Conservation (phyloP, 495 filamentous ascomycete species). For the Aspergillus avenaceus region DNA sequence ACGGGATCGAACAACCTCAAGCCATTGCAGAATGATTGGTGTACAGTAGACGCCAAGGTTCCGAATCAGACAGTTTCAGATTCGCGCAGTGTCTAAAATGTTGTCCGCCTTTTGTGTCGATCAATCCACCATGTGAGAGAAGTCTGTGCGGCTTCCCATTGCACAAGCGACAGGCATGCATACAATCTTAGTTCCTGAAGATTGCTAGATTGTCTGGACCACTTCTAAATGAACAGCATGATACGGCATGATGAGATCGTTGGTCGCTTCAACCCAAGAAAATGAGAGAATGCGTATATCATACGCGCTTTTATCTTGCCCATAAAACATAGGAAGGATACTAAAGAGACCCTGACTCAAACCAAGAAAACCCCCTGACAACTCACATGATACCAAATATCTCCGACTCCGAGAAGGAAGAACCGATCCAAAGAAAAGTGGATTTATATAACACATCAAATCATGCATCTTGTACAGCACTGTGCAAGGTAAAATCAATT, state of each 20-base stretch:
- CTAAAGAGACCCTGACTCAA: neutral
- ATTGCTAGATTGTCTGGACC: neutral
- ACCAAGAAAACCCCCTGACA: neutral
- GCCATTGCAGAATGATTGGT: conserved; percentile 9
- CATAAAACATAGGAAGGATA: neutral
- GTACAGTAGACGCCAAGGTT: conserved; percentile 14
- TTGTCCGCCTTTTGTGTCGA: conserved; percentile 4
- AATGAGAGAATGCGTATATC: neutral
- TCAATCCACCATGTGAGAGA: conserved; percentile 3
- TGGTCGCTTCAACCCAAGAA: too few species aligned
- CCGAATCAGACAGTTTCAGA: conserved; percentile 14
- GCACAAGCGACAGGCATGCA: neutral
- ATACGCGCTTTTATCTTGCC: neutral
- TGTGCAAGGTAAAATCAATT: neutral
- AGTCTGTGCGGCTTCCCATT: conserved; percentile 11
- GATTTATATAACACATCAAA: neutral
- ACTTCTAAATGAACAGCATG: neutral
- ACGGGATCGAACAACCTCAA: conserved; percentile 4
- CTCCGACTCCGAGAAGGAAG: neutral
- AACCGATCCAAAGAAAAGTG: neutral
- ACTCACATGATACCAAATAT: neutral
- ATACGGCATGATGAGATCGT: neutral
- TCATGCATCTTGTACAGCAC: neutral
- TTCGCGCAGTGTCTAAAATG: conserved; percentile 7
- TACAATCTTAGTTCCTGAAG: neutral